A percentile compares a stretch with the other conserved stretches of the same genome.
Conservation (phyloP, 306 rosid species). For the Lablab purpureus region DNA sequence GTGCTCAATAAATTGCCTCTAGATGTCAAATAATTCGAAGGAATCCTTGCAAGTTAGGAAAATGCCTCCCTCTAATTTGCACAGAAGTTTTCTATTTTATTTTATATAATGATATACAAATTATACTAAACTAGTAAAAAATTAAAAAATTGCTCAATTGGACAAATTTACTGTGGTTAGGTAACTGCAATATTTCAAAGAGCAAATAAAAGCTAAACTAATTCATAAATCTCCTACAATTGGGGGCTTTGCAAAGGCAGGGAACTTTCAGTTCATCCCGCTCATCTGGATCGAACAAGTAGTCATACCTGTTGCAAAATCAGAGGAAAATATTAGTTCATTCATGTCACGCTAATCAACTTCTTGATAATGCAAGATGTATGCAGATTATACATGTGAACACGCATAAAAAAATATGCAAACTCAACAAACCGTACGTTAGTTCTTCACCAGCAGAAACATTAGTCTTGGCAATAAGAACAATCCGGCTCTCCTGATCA, state of each 20-base stretch:
- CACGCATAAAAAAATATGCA: not conserved
- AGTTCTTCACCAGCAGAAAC: conserved; percentile 92
- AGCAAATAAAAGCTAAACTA: conserved; percentile 50
- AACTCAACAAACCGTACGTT: conserved; percentile 60
- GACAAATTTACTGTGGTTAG: conserved; percentile 52
- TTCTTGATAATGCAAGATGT: not conserved
- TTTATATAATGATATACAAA: conserved; percentile 50
- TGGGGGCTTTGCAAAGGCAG: conserved; percentile 82
- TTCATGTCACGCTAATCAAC: conserved; percentile 22
- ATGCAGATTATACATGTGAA: conserved; percentile 4
- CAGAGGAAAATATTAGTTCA: not conserved
- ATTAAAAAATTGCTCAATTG: conserved; percentile 28
- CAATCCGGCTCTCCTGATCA: conserved; percentile 79
- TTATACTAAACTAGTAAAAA: conserved; percentile 24
- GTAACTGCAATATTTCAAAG: conserved; percentile 49
- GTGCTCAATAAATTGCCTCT: not conserved
- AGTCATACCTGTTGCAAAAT: conserved; percentile 79
- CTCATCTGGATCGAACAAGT: conserved; percentile 93
- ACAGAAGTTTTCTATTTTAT: conserved; percentile 45
- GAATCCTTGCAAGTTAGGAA: conserved; percentile 41
- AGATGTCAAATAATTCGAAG: conserved; percentile 24
- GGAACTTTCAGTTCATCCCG: conserved; percentile 87
- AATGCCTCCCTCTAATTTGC: conserved; percentile 52
- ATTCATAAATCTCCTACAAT: conserved; percentile 88
- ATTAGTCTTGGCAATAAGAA: conserved; percentile 83